Conservation (phyloP, 257 asterid species). For the Solanum habrochaites region DNA sequence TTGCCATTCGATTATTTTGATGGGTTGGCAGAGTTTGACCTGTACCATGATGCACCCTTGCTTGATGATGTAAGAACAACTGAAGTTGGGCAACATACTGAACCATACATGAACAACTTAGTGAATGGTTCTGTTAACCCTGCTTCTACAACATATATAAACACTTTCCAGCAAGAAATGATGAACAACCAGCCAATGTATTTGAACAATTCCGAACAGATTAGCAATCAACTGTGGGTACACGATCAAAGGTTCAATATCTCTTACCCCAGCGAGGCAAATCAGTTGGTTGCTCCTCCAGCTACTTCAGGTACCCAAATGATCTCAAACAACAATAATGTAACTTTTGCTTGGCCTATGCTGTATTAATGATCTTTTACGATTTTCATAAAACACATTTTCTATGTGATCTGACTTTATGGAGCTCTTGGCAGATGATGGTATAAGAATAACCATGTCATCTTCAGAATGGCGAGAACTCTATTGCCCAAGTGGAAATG, state of each 20-base stretch:
- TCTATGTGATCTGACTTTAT: slow-evolving; percentile 21
- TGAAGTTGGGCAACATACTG: slow-evolving; percentile 23
- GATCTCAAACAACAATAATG: slow-evolving; percentile 9
- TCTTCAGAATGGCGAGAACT: slow-evolving; percentile 54
- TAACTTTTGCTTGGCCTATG: slow-evolving; percentile 18
- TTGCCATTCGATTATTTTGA: slow-evolving; percentile 31
- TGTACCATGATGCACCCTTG: slow-evolving; percentile 36
- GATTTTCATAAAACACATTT: slow-evolving; percentile 1
- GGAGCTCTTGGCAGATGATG: slow-evolving; percentile 85
- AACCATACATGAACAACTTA: slow-evolving; percentile 10
- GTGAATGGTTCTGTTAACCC: slow-evolving; percentile 10
- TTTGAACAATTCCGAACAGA: slow-evolving; percentile 12
- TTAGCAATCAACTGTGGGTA: slow-evolving; percentile 30
- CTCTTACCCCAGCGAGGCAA: slow-evolving; percentile 24
- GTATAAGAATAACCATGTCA: slow-evolving; percentile 26
- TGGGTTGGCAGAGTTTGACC: slow-evolving; percentile 45
- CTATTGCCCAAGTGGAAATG: slow-evolving; percentile 73
- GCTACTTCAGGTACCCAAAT: slow-evolving; percentile 61
- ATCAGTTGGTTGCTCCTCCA: slow-evolving; percentile 23
- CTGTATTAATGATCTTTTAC: slow-evolving; percentile 5
- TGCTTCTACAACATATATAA: neutral
- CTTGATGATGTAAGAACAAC: slow-evolving; percentile 24
- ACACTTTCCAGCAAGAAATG: slow-evolving; percentile 6
- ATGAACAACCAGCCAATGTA: slow-evolving; percentile 27
- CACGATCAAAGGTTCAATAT: slow-evolving; percentile 31